Base-by-base conservation (phyloP, 352 stramenopile species). In the Phytophthora citricola region DNA sequence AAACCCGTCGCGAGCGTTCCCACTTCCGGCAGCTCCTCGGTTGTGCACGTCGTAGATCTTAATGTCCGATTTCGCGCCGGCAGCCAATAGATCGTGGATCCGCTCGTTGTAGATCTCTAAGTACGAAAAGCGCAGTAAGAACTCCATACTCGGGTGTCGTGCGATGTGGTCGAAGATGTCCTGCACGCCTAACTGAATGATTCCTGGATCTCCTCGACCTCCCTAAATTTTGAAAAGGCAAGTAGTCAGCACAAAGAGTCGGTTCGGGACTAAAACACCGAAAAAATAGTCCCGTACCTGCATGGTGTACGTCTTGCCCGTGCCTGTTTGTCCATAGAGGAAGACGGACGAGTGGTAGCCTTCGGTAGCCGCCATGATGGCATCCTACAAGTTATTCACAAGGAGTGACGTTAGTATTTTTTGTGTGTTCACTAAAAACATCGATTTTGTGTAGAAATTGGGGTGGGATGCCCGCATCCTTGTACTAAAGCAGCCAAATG, bases 31-130 rank as follows among this genome's bases (percentile, higher is more conserved):
- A 41, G 69, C 49, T 69, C 71, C 57, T 60, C 78, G 79, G 36
- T 81, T 83, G 52, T 76, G 75, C 32, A 87, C 81, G 58, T 91
- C 89, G 40, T 83, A 89, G 58, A 91, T 89, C 57, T 91, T 94
- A 60, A 90, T 87, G 31, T 92, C 82, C 11, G 79, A 81, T 57
- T 81, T 83, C 34, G 73, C 75, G 1, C 83, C 83, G 0, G 76
- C 74, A 3, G 85, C 86, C 8, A 99, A 78, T n/a, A 99, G 75
- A 73, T 99, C 97, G 66, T 97, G 98, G 20, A 99, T 90, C 36
- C 97, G 83, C 58, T 99, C 97, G 67, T 99, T 99, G 85, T 99
- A 99, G 64, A 99, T 98, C 76, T 99, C 97, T 22, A 99, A 79
- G 73, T 98, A 99, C 55, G 92, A 98, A 75, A 99, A 89, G 3